Evolutionary conservation across 2,329 filamentous ascomycete species (phyloP), one percentile per base, ranked within the genome.

Genomic region (Fusarium ambrosium): DNA sequence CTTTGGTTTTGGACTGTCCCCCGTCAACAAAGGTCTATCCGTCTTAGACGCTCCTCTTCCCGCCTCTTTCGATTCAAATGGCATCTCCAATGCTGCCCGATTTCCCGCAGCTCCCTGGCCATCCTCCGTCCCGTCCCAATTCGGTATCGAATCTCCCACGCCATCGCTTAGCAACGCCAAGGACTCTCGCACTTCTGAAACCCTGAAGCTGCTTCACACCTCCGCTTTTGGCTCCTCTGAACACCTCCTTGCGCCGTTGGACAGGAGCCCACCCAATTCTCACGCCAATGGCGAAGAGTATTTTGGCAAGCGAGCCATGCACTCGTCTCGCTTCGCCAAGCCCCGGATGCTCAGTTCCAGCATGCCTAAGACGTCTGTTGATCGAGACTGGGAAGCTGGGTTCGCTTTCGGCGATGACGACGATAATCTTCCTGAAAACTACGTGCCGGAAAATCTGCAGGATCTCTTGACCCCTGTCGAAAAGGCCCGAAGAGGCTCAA

Each of bases 1-100:
- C 37, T 86, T 89, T 36, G 91, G 93, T n/a, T 88, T 95, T 43
- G 93, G 93, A 27, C 89, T 97, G 62, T 97, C 95, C 16, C 95
- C 95, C 1, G 89, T 89, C 77, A 90, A 91, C 63, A 92, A 91
- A 77, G 90, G 89, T 4, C 82, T 98, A n/a, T 97, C 94, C n/a
- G 94, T 97, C 16, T 89, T 98, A 72, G 96, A 98, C 84, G 97
- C 95, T 3, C 95, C 95, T 18, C 89, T 98, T 10, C 97, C 97
- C 2, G 94, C 95, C 10, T 98, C 96, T 0, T 98, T 98, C 82
- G 97, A 98, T 83, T 97, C 95, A 78, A 97, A 98, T 80, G 96
- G 95, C 60, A 94, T 98, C 63, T 98, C 95, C 13, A 94, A 96
- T 81, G 95, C 95, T 72, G 95, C 96, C 20, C 91, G 95, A 69